Evolutionary conservation across 495 filamentous ascomycete genomes (phyloP).

Genomic region (Barbatosphaeria neglecta): DNA sequence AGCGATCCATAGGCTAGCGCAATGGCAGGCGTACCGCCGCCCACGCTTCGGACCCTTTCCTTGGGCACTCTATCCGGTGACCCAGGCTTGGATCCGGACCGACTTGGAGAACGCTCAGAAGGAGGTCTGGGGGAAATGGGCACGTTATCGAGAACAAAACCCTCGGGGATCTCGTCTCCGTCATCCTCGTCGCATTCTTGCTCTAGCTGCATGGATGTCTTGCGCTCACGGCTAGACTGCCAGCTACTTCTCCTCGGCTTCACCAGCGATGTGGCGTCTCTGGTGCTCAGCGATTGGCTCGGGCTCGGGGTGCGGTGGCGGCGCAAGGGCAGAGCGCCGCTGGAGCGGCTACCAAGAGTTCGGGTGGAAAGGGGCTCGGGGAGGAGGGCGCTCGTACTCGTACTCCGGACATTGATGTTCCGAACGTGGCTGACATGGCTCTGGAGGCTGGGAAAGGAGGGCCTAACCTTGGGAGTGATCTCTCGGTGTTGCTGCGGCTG

Average conservation of each 20-base stretch:
- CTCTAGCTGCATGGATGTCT: conserved; percentile 69
- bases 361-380: conserved; percentile 22
- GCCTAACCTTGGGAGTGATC: conserved; percentile 7
- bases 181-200: conserved; percentile 85
- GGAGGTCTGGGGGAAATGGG: conserved; percentile 81
- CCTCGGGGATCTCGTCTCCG: conserved; percentile 76
- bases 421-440: conserved; percentile 17
- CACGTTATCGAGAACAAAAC: conserved; percentile 84
- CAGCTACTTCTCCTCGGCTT: conserved; percentile 51
- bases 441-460: conserved; percentile 15
- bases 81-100: conserved; percentile 33
- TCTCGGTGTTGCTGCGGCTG: too few species aligned
- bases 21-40: conserved; percentile 41
- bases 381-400: conserved; percentile 13
- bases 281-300: conserved; percentile 24
- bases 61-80: conserved; percentile 47
- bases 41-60: conserved; percentile 37
- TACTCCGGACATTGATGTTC: conserved; percentile 17
- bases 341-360: conserved; percentile 22
- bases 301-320: conserved; percentile 30
- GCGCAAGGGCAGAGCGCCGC: conserved; percentile 11
- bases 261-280: conserved; percentile 30
- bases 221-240: conserved; percentile 57
- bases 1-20: conserved; percentile 37
- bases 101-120: conserved; percentile 47